A percentile compares a stretch with the other conserved stretches of the same genome.
Conservation (phyloP, 805 yeast species). For the Suhomyces sp. region DNA sequence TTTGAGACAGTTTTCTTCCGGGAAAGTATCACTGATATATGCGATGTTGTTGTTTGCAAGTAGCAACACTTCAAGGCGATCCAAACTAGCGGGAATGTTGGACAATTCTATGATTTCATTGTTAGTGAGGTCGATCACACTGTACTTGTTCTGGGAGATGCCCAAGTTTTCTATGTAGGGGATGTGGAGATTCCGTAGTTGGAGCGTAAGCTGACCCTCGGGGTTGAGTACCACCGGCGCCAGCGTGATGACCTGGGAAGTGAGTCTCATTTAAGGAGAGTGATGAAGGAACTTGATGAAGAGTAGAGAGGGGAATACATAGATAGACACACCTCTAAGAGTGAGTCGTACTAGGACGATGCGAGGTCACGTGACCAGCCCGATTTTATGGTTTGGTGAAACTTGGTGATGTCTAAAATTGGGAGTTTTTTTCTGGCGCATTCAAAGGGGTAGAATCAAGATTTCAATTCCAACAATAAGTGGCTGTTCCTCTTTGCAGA, state of each 20-base stretch:
- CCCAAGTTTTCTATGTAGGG: slow-evolving; percentile 38
- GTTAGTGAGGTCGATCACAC: slow-evolving; percentile 69
- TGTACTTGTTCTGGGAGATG: slow-evolving; percentile 33
- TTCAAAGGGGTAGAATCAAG: too few species aligned
- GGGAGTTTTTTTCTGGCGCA: too few species aligned
- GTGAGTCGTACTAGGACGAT: too few species aligned
- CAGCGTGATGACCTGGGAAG: slow-evolving; percentile 27
- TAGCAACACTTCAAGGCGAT: slow-evolving; percentile 51
- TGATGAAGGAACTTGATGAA: too few species aligned
- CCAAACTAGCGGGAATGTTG: slow-evolving; percentile 42
- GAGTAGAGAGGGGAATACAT: too few species aligned
- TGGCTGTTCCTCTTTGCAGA: too few species aligned
- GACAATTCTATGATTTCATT: slow-evolving; percentile 63
- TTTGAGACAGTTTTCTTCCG: slow-evolving; percentile 41
- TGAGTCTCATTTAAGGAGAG: slow-evolving; percentile 41
- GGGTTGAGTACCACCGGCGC: slow-evolving; percentile 37
- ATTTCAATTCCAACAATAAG: too few species aligned
- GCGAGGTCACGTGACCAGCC: not conserved
- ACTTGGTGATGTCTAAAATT: too few species aligned
- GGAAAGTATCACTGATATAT: slow-evolving; percentile 31
- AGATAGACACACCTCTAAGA: too few species aligned
- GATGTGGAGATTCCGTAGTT: slow-evolving; percentile 33
- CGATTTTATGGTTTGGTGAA: too few species aligned
- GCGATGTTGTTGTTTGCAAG: slow-evolving; percentile 62
- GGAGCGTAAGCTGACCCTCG: slow-evolving; percentile 34